Percentiles rank a stretch among this genome's conserved stretches.
These are phyloP conservation scores for Diplodia seriata DNA, from an alignment of 2,329 filamentous ascomycete species.

Conservation along the genomic window DNA sequence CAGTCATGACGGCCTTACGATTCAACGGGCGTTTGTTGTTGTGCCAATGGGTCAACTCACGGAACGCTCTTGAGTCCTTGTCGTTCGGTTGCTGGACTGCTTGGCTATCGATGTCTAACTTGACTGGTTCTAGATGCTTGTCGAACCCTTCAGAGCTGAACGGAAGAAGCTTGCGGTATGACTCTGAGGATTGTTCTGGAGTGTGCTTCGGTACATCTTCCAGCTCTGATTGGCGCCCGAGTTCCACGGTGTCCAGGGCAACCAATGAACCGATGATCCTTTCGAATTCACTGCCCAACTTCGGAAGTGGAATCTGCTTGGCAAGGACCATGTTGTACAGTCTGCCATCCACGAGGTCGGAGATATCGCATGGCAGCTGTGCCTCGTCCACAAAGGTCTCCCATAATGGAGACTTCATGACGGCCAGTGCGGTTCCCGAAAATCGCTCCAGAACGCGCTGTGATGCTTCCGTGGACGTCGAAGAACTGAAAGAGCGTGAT, in stretches of 20 bases:
- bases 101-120: conserved; percentile 47
- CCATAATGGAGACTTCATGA: conserved; percentile 10
- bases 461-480: neutral
- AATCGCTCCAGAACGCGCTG: neutral
- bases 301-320: neutral
- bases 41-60: conserved; percentile 67
- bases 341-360: conserved; percentile 64
- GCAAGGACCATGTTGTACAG: conserved; percentile 44
- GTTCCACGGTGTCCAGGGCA: neutral
- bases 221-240: too few relatives aligned
- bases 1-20: conserved; percentile 43
- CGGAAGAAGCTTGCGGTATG: conserved; percentile 47
- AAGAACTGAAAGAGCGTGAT: neutral
- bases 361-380: conserved; percentile 46
- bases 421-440: neutral
- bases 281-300: neutral
- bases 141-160: conserved; percentile 57
- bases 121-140: conserved; percentile 54
- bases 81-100: conserved; percentile 41
- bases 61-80: conserved; percentile 50
- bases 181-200: neutral
- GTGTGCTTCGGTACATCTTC: neutral
- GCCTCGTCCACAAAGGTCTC: conserved; percentile 3
- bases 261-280: neutral
- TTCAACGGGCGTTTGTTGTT: conserved; percentile 62